Evolutionary conservation across 345 rosid genomes (phyloP).

Genomic region (Gossypium arboreum): DNA sequence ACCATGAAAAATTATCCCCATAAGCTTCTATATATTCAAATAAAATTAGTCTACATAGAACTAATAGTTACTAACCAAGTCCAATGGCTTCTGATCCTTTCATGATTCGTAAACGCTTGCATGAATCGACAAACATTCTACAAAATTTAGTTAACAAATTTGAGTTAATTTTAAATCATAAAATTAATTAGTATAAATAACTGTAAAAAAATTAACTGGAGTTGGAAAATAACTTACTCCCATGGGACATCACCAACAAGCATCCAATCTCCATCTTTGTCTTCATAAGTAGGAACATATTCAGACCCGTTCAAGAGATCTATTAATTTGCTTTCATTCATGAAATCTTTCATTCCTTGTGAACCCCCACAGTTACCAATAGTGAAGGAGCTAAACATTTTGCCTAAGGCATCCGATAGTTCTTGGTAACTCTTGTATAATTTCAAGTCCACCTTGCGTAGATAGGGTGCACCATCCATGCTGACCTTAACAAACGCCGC

Average conservation of each 20-base stretch:
- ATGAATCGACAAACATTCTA: slow-evolving; percentile 77
- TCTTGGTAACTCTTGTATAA: slow-evolving; percentile 64
- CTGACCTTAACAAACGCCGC: slow-evolving; percentile 73
- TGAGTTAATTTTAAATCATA: neutral
- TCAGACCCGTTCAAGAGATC: slow-evolving; percentile 77
- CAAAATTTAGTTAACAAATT: neutral
- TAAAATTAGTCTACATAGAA: neutral
- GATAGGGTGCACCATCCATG: slow-evolving; percentile 87
- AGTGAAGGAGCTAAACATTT: slow-evolving; percentile 87
- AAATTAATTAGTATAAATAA: neutral
- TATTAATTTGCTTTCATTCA: slow-evolving; percentile 77
- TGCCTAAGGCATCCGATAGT: slow-evolving; percentile 66
- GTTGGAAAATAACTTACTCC: slow-evolving; percentile 46
- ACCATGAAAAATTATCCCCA: neutral
- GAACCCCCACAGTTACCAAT: slow-evolving; percentile 59
- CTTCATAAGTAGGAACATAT: slow-evolving; percentile 78
- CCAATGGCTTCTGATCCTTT: slow-evolving; percentile 85
- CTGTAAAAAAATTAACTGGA: neutral
- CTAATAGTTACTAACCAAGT: slow-evolving; percentile 47
- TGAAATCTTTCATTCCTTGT: slow-evolving; percentile 74
- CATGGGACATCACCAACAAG: slow-evolving; percentile 93
- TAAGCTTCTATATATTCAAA: neutral
- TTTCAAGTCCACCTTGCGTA: slow-evolving; percentile 75
- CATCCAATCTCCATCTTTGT: slow-evolving; percentile 95
- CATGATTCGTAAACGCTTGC: slow-evolving; percentile 75